Conservation (phyloP, 768 basidiomycete genomes). For the Fomitopsis pulvina region DNA sequence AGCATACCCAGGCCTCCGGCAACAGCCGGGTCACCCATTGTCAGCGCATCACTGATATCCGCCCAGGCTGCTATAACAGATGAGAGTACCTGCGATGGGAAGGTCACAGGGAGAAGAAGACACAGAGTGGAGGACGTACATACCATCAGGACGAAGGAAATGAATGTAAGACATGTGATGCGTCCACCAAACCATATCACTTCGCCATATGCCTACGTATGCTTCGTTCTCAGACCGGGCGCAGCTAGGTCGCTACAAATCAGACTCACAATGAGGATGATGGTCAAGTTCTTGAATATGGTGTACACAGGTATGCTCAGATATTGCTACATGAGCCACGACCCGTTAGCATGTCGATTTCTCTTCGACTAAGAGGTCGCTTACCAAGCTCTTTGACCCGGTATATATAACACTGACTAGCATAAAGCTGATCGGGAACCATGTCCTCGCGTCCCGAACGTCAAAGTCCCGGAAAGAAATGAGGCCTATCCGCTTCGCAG, state of each 20-base stretch:
- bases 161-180: conserved; percentile 81
- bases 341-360: not conserved
- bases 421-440: conserved; percentile 92
- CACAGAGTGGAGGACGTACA: conserved; percentile 15
- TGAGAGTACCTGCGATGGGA: conserved; percentile 63
- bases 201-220: conserved; percentile 85
- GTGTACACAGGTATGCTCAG: conserved; percentile 97
- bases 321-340: conserved; percentile 66
- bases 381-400: conserved; percentile 91
- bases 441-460: conserved; percentile 74
- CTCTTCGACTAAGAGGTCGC: conserved; percentile 25
- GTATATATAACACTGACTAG: conserved; percentile 97
- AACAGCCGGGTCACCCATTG: conserved; percentile 23
- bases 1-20: conserved; percentile 19
- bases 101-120: not conserved
- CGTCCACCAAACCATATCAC: conserved; percentile 93
- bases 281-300: conserved; percentile 99
- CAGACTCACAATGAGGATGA: conserved; percentile 84
- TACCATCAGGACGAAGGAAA: conserved; percentile 92
- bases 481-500: conserved; percentile 67
- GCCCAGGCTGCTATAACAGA: conserved; percentile 97
- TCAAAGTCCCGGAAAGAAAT: conserved; percentile 86
- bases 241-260: not conserved
- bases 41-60: conserved; percentile 54
- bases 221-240: not conserved